phyloP scores from a whole-genome alignment of 2,329 filamentous ascomycete species.

The Fusarium nanum region DNA sequence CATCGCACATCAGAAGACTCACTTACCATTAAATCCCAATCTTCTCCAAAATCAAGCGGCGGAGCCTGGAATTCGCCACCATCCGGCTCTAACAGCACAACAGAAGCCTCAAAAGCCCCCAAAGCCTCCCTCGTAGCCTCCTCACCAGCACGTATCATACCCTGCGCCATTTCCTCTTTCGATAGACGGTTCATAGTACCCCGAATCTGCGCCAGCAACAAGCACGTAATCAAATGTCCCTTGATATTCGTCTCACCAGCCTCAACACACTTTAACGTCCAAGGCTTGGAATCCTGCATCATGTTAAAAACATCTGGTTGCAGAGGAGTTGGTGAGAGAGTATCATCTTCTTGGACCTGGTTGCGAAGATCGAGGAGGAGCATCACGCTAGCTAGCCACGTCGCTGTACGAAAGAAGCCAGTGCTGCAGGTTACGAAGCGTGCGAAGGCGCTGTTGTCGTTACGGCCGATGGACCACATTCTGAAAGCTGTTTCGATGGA shows the following conservation, averaged over 20 bases:
- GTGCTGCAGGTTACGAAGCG: conserved; percentile 55
- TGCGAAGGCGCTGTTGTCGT: conserved; percentile 48
- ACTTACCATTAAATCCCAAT: conserved; percentile 47
- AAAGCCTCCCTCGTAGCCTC: conserved; percentile 51
- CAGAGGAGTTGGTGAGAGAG: conserved; percentile 50
- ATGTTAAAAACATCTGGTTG: conserved; percentile 57
- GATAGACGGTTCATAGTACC: conserved; percentile 53
- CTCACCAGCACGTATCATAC: conserved; percentile 54
- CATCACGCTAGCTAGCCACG: conserved; percentile 52
- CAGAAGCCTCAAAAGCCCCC: conserved; percentile 50
- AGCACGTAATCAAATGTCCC: conserved; percentile 57
- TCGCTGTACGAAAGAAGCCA: conserved; percentile 55
- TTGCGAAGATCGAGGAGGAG: conserved; percentile 56
- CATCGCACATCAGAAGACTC: rapidly evolving
- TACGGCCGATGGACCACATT: conserved; percentile 56
- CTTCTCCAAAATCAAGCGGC: conserved; percentile 22
- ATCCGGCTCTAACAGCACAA: conserved; percentile 26
- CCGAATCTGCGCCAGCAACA: conserved; percentile 54
- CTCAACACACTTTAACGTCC: conserved; percentile 55
- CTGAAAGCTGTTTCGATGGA: conserved; percentile 61
- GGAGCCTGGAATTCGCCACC: not conserved
- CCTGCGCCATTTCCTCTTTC: conserved; percentile 49
- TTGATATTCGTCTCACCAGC: conserved; percentile 68
- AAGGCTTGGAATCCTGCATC: conserved; percentile 56
- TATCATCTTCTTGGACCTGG: conserved; percentile 56